A percentile compares a stretch with the other conserved stretches of the same genome.
These are phyloP conservation scores for Lepiota venenata DNA, from an alignment of 768 basidiomycete genomes.

Conservation along the genomic window DNA sequence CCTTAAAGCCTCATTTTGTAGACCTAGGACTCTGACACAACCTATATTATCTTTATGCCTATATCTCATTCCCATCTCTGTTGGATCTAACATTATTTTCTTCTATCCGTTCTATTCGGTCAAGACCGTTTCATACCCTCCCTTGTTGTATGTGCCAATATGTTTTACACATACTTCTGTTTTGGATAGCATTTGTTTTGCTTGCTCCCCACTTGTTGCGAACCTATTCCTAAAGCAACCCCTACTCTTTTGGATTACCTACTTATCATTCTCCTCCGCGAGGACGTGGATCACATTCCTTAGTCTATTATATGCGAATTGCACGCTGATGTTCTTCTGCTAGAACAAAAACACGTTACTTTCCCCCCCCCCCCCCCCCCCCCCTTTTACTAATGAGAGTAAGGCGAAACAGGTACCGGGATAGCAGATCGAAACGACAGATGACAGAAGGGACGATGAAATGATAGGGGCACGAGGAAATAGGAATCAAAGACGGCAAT, in stretches of 20 bases:
- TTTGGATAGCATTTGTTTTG: background rate
- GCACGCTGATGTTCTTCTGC: background rate
- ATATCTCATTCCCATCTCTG: background rate
- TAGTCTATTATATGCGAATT: background rate
- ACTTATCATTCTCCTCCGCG: background rate
- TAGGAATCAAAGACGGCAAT: background rate
- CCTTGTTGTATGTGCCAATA: constrained; percentile 12
- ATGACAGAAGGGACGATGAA: background rate
- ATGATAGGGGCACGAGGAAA: too few relatives aligned
- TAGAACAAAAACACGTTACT: background rate
- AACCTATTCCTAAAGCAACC: constrained; percentile 9
- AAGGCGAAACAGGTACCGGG: background rate
- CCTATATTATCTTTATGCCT: background rate
- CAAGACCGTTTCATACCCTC: background rate
- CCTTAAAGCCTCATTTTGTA: background rate
- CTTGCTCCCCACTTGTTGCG: constrained; percentile 1
- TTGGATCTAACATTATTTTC: constrained; percentile 23
- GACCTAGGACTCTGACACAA: constrained; percentile 18
- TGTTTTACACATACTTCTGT: constrained; percentile 18
- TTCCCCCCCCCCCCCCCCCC: too few relatives aligned
- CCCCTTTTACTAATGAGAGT: too few relatives aligned
- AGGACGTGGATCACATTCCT: background rate
- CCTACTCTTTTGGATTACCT: constrained; percentile 11
- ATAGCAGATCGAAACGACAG: background rate
- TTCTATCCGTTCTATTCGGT: too few relatives aligned